Percentiles rank a stretch among this genome's conserved stretches.
Evolutionary conservation across 2,329 filamentous ascomycete genomes (phyloP).

Genomic region (Leptographium flavum): DNA sequence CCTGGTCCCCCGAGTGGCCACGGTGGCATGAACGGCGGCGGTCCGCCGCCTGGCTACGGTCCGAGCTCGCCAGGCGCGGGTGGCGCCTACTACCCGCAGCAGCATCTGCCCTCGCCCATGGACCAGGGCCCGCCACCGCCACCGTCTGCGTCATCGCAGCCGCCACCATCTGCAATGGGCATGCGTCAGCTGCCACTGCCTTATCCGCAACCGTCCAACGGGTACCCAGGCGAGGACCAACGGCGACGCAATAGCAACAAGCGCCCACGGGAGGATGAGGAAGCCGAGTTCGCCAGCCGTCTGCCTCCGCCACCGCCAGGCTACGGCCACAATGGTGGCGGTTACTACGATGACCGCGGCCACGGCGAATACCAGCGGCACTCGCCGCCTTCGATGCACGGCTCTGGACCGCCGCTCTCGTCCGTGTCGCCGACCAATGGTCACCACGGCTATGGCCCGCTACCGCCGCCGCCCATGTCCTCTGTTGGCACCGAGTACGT

Average conservation of each 20-base stretch:
- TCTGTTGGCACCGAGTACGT: slow-evolving; percentile 11
- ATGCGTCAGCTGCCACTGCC: slow-evolving; percentile 22
- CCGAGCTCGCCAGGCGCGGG: slow-evolving; percentile 10
- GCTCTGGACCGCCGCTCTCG: slow-evolving; percentile 14
- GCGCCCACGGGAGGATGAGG: slow-evolving; percentile 9
- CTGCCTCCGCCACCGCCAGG: slow-evolving; percentile 8
- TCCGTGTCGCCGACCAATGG: slow-evolving; percentile 22
- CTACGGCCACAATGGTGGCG: slow-evolving; percentile 1
- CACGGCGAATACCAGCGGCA: slow-evolving; percentile 6
- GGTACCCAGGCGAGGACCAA: slow-evolving; percentile 7
- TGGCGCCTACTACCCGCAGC: slow-evolving; percentile 7
- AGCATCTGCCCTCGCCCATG: slow-evolving; percentile 3
- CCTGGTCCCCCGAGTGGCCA: slow-evolving; percentile 5
- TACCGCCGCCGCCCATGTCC: slow-evolving; percentile 20
- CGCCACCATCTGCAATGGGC: slow-evolving; percentile 11
- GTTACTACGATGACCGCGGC: slow-evolving; percentile 5
- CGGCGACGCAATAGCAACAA: slow-evolving; percentile 5
- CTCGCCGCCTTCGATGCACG: slow-evolving; percentile 8
- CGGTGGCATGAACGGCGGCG: slow-evolving; percentile 8
- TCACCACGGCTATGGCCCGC: slow-evolving; percentile 18
- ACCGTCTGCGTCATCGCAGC: slow-evolving; percentile 6
- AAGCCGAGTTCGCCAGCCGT: slow-evolving; percentile 6
- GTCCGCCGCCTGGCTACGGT: slow-evolving; percentile 8
- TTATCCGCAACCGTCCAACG: slow-evolving; percentile 14
- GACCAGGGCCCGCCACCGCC: slow-evolving; percentile 6